phyloP scores from a whole-genome alignment of 345 rosid species.

The Murraya koenigii region DNA sequence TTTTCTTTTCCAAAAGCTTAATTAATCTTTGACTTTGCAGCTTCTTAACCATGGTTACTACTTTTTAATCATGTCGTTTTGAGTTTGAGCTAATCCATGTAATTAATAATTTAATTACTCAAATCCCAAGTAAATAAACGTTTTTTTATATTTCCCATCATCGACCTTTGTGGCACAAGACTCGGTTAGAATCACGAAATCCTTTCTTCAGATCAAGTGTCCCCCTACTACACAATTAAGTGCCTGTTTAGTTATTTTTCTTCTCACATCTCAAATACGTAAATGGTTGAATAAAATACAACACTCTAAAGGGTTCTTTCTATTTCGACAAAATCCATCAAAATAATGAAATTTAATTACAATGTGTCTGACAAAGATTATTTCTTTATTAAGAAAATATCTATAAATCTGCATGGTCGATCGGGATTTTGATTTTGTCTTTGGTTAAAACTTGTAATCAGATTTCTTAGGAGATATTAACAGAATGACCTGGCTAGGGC shows the following conservation, averaged over 20 bases:
- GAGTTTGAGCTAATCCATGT: not conserved
- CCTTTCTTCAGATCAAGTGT: too few species aligned
- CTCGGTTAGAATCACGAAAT: too few species aligned
- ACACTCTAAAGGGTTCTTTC: too few species aligned
- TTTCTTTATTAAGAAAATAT: not conserved
- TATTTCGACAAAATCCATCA: too few species aligned
- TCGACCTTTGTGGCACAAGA: constrained; percentile 31
- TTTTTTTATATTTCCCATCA: constrained; percentile 7
- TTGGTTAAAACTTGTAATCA: not conserved
- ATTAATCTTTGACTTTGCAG: constrained; percentile 19
- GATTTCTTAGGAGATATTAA: not conserved
- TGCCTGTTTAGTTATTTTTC: too few species aligned
- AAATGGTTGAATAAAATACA: too few species aligned
- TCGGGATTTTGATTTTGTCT: not conserved
- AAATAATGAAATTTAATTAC: too few species aligned
- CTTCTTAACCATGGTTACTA: constrained; percentile 13
- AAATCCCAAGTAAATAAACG: constrained; percentile 33
- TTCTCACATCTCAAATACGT: too few species aligned
- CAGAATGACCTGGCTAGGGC: not conserved
- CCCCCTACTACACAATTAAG: too few species aligned
- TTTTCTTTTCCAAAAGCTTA: not conserved
- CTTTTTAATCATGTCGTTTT: not conserved
- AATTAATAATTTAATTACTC: not conserved
- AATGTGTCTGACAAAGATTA: too few species aligned
- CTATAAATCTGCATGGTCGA: not conserved